A percentile compares a stretch with the other conserved stretches of the same genome.
Evolutionary conservation across 73 alveolate genomes (phyloP).

Genomic region (Durusdinium trenchii): DNA sequence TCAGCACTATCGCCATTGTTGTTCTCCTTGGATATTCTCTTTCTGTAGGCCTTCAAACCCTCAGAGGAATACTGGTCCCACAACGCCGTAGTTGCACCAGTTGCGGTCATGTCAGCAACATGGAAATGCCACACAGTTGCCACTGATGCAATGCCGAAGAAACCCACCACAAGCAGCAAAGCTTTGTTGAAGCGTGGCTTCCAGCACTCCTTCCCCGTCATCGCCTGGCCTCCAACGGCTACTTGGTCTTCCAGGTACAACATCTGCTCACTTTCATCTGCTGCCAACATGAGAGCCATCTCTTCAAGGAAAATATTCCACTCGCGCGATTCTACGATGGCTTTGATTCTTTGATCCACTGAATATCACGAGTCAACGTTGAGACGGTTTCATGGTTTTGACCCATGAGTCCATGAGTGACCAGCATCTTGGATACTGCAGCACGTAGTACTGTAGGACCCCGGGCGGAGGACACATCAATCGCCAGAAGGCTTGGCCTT

Average conservation of each 20-base stretch:
- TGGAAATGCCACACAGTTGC: background rate
- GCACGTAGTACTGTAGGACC: no score
- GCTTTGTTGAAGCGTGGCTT: slow-evolving; percentile 21
- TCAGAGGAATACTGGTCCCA: background rate
- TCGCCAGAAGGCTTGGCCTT: slow-evolving; percentile 76
- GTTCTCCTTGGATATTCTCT: background rate
- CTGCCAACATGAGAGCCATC: background rate
- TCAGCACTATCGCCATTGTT: background rate
- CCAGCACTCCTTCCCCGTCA: background rate
- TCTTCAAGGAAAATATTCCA: no score
- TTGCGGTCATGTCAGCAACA: background rate
- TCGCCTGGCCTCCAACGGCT: background rate
- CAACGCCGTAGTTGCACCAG: background rate
- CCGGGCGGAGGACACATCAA: slow-evolving; percentile 63
- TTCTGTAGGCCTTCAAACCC: background rate
- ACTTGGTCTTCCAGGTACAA: background rate
- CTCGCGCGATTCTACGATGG: no score
- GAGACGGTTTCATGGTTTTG: no score
- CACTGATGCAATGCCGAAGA: background rate
- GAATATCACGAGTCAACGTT: no score
- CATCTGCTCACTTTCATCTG: background rate
- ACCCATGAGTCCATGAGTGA: no score
- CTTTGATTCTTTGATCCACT: no score
- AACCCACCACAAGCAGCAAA: background rate
- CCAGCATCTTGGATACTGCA: no score